phyloP scores from a whole-genome alignment of 768 basidiomycete genomes.

The Paxillus involutus region DNA sequence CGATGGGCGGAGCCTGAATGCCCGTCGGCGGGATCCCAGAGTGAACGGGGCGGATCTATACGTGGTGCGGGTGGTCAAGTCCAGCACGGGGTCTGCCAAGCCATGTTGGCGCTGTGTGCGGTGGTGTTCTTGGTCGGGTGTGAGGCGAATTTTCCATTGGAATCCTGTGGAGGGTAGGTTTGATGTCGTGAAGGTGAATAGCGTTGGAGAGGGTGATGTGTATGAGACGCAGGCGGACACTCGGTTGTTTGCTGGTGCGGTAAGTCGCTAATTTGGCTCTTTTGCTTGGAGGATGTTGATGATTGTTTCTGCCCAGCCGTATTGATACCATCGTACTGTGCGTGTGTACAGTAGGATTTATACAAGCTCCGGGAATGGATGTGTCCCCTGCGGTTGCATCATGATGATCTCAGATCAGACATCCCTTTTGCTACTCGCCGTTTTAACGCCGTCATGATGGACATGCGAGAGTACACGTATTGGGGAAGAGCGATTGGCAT shows the following conservation, averaged over 20 bases:
- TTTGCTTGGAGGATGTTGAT: not conserved
- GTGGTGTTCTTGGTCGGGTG: constrained; percentile 58
- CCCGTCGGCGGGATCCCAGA: constrained; percentile 38
- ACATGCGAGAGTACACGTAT: constrained; percentile 5
- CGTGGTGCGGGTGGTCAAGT: constrained; percentile 49
- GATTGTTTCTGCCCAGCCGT: not conserved
- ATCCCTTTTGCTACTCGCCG: constrained; percentile 10
- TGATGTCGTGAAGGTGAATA: constrained; percentile 48
- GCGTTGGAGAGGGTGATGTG: constrained; percentile 32
- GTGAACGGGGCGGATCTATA: constrained; percentile 56
- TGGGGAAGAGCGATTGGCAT: constrained; percentile 9
- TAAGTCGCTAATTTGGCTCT: constrained; percentile 24
- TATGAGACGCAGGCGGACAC: constrained; percentile 49
- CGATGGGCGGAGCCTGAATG: constrained; percentile 30
- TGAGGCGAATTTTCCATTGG: constrained; percentile 58
- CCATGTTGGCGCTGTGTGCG: constrained; percentile 58
- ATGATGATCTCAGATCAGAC: not conserved
- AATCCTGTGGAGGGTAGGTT: constrained; percentile 36
- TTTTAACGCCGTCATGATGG: not conserved
- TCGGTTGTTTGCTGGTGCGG: constrained; percentile 44
- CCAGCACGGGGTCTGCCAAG: constrained; percentile 48
- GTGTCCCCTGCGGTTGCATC: not conserved
- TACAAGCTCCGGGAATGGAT: not conserved
- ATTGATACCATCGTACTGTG: not conserved
- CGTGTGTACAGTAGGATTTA: not conserved